A percentile compares a stretch with the other conserved stretches of the same genome.
Conservation (phyloP, 2,329 filamentous ascomycete species). For the Colletotrichum kahawae region DNA sequence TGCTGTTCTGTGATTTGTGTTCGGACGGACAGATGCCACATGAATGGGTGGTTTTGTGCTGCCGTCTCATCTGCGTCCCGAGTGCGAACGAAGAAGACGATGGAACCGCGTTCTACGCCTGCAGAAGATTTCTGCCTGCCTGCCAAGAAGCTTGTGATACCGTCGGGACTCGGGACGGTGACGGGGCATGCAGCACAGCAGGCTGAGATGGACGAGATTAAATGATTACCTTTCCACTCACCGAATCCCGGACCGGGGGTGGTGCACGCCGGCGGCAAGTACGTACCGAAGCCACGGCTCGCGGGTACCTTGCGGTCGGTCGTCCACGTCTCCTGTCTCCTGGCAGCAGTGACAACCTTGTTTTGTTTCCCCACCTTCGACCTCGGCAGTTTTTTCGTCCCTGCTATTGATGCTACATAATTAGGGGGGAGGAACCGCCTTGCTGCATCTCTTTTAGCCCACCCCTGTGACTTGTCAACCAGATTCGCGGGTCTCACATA, state of each 20-base stretch:
- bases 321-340: too few relatives aligned
- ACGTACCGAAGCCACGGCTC: neutral
- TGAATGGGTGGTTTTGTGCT: neutral
- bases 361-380: slow-evolving; percentile 4
- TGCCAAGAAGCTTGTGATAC: slow-evolving; percentile 17
- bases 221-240: neutral
- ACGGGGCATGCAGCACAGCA: neutral
- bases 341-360: neutral
- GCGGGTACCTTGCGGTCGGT: neutral
- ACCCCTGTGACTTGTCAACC: neutral
- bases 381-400: slow-evolving; percentile 11
- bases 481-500: neutral
- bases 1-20: neutral
- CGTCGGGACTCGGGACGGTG: neutral
- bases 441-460: neutral
- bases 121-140: neutral
- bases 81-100: neutral
- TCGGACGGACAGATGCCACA: neutral
- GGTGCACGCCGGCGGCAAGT: neutral
- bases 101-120: neutral
- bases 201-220: neutral
- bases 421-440: neutral
- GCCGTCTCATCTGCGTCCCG: neutral
- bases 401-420: slow-evolving; percentile 1
- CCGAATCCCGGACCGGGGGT: neutral